phyloP scores from a whole-genome alignment of 2,329 filamentous ascomycete species.

The Dryadomyces sulphureus region DNA sequence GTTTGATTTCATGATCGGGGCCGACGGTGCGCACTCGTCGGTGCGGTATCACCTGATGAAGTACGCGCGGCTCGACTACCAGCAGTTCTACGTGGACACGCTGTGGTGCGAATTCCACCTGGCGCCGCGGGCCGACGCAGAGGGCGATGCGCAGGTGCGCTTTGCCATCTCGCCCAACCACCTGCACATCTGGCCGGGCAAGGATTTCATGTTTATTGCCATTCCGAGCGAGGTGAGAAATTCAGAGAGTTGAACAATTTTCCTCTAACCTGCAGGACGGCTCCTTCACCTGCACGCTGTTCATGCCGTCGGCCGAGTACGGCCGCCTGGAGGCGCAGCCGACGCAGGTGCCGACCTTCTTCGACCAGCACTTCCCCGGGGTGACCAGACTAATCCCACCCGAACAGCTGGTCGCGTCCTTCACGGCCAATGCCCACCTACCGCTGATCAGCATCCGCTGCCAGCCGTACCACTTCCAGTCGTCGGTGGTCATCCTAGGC shows the following conservation, averaged over 20 bases:
- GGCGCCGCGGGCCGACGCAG: slow-evolving; percentile 27
- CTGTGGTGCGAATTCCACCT: slow-evolving; percentile 96
- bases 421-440: slow-evolving; percentile 70
- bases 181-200: slow-evolving; percentile 92
- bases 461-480: slow-evolving; percentile 66
- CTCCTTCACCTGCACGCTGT: slow-evolving; percentile 89
- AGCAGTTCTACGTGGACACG: slow-evolving; percentile 90
- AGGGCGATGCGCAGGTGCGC: slow-evolving; percentile 21
- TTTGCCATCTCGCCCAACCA: slow-evolving; percentile 85
- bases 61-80: slow-evolving; percentile 75
- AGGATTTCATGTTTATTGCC: slow-evolving; percentile 95
- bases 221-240: slow-evolving; percentile 59
- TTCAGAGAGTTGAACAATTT: no score
- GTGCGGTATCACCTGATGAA: slow-evolving; percentile 94
- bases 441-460: slow-evolving; percentile 92
- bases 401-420: slow-evolving; percentile 56
- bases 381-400: slow-evolving; percentile 59
- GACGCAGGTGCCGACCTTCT: slow-evolving; percentile 51
- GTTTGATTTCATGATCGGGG: slow-evolving; percentile 91
- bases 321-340: slow-evolving; percentile 49
- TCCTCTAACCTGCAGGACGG: no score
- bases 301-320: slow-evolving; percentile 62
- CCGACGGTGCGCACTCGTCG: slow-evolving; percentile 87
- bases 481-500: slow-evolving; percentile 70
- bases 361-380: slow-evolving; percentile 74